phyloP scores from a whole-genome alignment of 176 grass and related monocot species.

The Luzula sylvatica region DNA sequence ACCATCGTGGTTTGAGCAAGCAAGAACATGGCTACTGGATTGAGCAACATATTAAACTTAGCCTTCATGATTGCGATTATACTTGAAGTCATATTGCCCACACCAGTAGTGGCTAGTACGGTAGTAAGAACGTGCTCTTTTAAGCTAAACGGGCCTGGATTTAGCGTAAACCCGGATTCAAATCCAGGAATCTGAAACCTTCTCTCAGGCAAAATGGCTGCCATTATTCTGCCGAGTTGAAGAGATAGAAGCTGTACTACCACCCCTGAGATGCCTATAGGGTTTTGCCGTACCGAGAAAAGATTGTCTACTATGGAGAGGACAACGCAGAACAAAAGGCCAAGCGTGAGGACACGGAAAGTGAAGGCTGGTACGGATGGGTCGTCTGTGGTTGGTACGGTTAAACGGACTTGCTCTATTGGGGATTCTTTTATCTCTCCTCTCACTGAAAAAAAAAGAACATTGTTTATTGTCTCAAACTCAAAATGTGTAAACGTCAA shows the following conservation, averaged over 20 bases:
- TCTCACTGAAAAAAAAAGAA: neutral
- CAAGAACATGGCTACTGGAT: constrained; percentile 44
- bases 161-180: constrained; percentile 8
- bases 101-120: neutral
- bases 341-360: constrained; percentile 14
- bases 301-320: neutral
- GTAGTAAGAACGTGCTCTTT: constrained; percentile 16
- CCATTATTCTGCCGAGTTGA: constrained; percentile 13
- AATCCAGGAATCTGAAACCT: constrained; percentile 3
- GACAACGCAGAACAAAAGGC: neutral
- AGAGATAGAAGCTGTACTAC: neutral
- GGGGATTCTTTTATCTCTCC: constrained; percentile 9
- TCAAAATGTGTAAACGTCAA: too few species aligned
- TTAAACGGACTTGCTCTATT: constrained; percentile 18
- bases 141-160: constrained; percentile 22
- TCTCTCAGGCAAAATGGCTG: constrained; percentile 7
- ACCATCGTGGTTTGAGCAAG: constrained; percentile 71
- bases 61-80: constrained; percentile 74
- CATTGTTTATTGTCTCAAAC: neutral
- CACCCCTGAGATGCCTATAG: neutral
- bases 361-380: constrained; percentile 15
- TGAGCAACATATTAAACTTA: constrained; percentile 46
- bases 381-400: constrained; percentile 25
- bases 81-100: constrained; percentile 37
- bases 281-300: constrained; percentile 3